Percentiles rank a stretch among this genome's conserved stretches.
These are phyloP conservation scores for Arxiozyma heterogenica DNA, from an alignment of 1,139 yeast genomes.

Conservation along the genomic window DNA sequence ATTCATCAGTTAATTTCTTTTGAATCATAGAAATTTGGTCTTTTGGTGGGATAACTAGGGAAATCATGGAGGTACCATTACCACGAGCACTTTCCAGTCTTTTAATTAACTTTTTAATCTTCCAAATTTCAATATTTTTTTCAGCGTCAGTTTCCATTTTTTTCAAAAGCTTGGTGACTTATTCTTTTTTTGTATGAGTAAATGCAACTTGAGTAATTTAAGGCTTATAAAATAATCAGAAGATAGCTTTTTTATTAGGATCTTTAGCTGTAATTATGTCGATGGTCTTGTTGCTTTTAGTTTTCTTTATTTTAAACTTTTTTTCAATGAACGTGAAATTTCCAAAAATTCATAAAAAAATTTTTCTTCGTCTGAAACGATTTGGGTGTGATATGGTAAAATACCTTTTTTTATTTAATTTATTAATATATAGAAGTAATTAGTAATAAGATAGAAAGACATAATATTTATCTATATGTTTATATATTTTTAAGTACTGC, in stretches of 20 bases:
- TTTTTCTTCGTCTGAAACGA: constrained; percentile 3
- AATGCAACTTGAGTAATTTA: background rate
- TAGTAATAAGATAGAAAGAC: background rate
- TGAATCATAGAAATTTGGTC: constrained; percentile 84
- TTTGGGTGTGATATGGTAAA: background rate
- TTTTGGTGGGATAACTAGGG: constrained; percentile 88
- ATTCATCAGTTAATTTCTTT: constrained; percentile 94
- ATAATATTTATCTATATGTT: no score
- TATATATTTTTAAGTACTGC: no score
- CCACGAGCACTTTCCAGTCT: constrained; percentile 87
- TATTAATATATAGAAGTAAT: no score
- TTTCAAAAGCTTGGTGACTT: background rate
- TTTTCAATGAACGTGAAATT: background rate
- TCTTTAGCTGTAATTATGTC: background rate
- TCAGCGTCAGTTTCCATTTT: constrained; percentile 61
- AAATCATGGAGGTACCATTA: constrained; percentile 98
- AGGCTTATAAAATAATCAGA: no score
- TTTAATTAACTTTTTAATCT: constrained; percentile 86
- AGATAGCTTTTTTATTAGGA: background rate
- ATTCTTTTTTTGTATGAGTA: background rate
- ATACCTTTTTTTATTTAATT: no score
- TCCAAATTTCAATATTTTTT: constrained; percentile 97
- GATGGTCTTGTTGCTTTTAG: background rate
- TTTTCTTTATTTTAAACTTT: background rate
- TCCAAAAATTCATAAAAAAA: background rate